A percentile compares a stretch with the other conserved stretches of the same genome.
phyloP scores from a whole-genome alignment of 2,329 filamentous ascomycete genomes.

The Botryotinia convoluta region DNA sequence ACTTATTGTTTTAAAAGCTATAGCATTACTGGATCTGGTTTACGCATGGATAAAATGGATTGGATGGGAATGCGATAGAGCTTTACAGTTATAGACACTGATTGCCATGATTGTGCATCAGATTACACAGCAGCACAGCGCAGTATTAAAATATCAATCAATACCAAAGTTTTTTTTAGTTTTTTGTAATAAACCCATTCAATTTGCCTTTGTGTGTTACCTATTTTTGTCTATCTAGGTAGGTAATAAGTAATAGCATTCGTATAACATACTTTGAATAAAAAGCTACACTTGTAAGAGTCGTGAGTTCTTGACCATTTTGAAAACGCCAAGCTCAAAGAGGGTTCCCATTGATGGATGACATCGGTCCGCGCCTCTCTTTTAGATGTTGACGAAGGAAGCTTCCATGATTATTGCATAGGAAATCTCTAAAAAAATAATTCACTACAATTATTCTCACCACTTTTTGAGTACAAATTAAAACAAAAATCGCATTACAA shows the following conservation, averaged over 20 bases:
- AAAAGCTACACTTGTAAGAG: background rate
- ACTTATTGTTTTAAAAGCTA: constrained; percentile 29
- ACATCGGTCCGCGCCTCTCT: constrained; percentile 15
- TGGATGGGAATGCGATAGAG: constrained; percentile 20
- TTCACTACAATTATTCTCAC: constrained; percentile 16
- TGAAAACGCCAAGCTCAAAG: constrained; percentile 13
- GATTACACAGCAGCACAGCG: constrained; percentile 1
- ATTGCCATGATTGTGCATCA: constrained; percentile 15
- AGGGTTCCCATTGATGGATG: constrained; percentile 13
- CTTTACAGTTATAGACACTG: constrained; percentile 18
- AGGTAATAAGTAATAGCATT: background rate
- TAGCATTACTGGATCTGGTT: constrained; percentile 30
- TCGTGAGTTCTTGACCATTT: background rate
- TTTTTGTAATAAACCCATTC: background rate
- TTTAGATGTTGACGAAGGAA: background rate
- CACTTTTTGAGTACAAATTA: constrained; percentile 15
- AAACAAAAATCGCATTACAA: constrained; percentile 7
- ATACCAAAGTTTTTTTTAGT: background rate
- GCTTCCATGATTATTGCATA: constrained; percentile 12
- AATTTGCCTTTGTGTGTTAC: background rate
- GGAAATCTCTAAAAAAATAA: background rate
- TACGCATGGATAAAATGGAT: constrained; percentile 28
- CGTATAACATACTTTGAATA: background rate
- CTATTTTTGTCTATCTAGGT: background rate
- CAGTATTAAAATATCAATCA: constrained; percentile 1